Evolutionary conservation across 495 filamentous ascomycete genomes (phyloP), one percentile per base, ranked within the genome.

Genomic region (Delitschia confertaspora): DNA sequence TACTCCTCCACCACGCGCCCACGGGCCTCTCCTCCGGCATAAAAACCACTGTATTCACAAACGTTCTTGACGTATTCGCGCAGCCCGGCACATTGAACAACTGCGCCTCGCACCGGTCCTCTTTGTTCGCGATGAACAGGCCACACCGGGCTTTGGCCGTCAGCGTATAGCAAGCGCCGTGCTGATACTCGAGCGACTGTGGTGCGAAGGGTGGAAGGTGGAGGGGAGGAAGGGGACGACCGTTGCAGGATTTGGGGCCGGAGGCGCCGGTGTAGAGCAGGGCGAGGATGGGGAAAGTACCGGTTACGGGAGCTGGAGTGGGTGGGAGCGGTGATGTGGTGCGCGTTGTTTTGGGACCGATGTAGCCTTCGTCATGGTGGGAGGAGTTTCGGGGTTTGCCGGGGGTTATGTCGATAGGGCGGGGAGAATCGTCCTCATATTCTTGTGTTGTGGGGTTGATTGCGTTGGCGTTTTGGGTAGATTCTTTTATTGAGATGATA

Each of bases 11-110:
- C 6, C 18, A 13, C 21, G 43, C 49, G 14, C 49, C 49, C 6
- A 53, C 49, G 1, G 38, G 16, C 23, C 49, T 47, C 20, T 47
- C 45, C 24, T 53, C 49, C 13, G 49, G 49, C 49, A 53, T 53
- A 30, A 53, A 53, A 2, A 53, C 49, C 1, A 48, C 49, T 8
- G 49, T 53, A 27, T 53, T 53, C 1, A 47, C 32, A 22, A 27
- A 53, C 4, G 43, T 42, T 33, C 11, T 1, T 11, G 43, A 31
- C 11, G 30, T 53, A 19, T 53, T 53, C 16, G 20, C 6, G 23
- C 49, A 53, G 2, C 20, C 21, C 8, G 30, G 6, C 37, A 48
- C 40, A 10, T 36, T 44, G 33, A 47, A 53, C 25, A 53, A 39
- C 16, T 48, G 29, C 17, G 44, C 49, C 23, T 53, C 43, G 49